A percentile compares a stretch with the other conserved stretches of the same genome.
Conservation (phyloP, 2,329 filamentous ascomycete species). For the Ophiostoma perfectum region DNA sequence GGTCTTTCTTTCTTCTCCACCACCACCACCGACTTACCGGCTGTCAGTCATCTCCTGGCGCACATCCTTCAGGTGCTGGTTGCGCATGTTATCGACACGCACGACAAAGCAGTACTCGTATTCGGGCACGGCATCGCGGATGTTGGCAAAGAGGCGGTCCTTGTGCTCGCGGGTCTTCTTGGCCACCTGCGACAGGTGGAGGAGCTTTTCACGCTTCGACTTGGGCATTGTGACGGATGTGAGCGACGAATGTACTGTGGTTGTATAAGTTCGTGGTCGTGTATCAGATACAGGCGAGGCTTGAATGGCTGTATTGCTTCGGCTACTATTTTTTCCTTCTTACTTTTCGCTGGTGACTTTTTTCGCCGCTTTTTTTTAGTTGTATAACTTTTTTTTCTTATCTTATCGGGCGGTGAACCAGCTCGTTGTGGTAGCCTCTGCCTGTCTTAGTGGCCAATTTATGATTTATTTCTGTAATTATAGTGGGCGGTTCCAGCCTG, state of each 20-base stretch:
- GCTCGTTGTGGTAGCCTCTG: not conserved
- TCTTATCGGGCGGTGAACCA: conserved; percentile 24
- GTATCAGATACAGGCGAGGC: too few relatives aligned
- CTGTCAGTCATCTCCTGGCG: conserved; percentile 78
- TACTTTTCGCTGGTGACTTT: conserved; percentile 7
- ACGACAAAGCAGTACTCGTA: conserved; percentile 94
- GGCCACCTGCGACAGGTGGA: conserved; percentile 83
- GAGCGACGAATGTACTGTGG: not conserved
- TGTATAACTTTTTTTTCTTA: conserved; percentile 24
- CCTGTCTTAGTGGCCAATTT: not conserved
- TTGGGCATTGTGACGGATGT: conserved; percentile 67
- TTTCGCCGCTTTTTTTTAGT: conserved; percentile 16
- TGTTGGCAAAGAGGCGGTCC: conserved; percentile 78
- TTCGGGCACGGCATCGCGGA: conserved; percentile 76
- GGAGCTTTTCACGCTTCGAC: conserved; percentile 85
- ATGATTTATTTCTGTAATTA: not conserved
- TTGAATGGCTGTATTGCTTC: too few relatives aligned
- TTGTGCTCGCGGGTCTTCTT: conserved; percentile 94
- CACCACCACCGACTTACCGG: conserved; percentile 50
- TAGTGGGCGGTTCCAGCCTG: not conserved
- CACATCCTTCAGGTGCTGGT: conserved; percentile 90
- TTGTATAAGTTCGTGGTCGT: not conserved
- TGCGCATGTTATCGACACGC: conserved; percentile 93
- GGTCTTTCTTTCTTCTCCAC: too few relatives aligned
- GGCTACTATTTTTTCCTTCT: not conserved